Percentiles rank a stretch among this genome's conserved stretches.
These are phyloP conservation scores for Afroboletus lepidellus DNA, from an alignment of 1,284 basidiomycete genomes.

Conservation along the genomic window DNA sequence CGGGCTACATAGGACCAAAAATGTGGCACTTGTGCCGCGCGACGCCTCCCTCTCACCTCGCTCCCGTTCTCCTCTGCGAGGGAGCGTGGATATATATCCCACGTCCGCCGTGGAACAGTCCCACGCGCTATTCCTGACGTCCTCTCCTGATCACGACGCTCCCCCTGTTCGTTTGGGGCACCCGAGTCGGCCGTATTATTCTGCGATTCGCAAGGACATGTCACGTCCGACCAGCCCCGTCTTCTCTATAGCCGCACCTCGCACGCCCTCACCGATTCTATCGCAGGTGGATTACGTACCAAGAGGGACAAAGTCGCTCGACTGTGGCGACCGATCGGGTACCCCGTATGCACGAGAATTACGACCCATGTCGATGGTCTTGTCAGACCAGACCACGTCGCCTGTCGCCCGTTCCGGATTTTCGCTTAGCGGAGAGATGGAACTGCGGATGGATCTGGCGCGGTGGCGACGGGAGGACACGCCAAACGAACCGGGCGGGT, in stretches of 20 bases:
- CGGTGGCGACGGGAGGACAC: conserved; percentile 36
- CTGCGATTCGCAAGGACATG: conserved; percentile 60
- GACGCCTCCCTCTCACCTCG: conserved; percentile 42
- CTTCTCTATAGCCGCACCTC: conserved; percentile 23
- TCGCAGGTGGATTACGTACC: conserved; percentile 27
- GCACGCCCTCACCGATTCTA: conserved; percentile 28
- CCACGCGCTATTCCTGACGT: conserved; percentile 18
- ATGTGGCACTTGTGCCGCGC: conserved; percentile 36
- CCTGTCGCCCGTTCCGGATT: conserved; percentile 36
- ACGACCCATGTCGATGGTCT: conserved; percentile 36
- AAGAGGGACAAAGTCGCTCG: conserved; percentile 32
- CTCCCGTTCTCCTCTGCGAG: conserved; percentile 30
- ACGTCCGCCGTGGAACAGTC: conserved; percentile 23
- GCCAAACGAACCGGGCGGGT: conserved; percentile 25
- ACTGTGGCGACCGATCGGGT: conserved; percentile 30
- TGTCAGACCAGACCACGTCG: conserved; percentile 25
- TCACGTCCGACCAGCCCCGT: conserved; percentile 39
- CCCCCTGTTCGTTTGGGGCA: conserved; percentile 47
- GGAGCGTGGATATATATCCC: conserved; percentile 19
- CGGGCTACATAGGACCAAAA: conserved; percentile 42
- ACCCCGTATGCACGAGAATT: conserved; percentile 18
- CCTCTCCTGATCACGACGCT: conserved; percentile 20
- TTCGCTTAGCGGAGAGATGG: conserved; percentile 60
- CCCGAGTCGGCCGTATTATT: conserved; percentile 58
- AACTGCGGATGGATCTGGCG: conserved; percentile 57